Evolutionary conservation across 768 basidiomycete genomes (phyloP), one percentile per base, ranked within the genome.

Genomic region (Dictyophora rubrovolvata): DNA sequence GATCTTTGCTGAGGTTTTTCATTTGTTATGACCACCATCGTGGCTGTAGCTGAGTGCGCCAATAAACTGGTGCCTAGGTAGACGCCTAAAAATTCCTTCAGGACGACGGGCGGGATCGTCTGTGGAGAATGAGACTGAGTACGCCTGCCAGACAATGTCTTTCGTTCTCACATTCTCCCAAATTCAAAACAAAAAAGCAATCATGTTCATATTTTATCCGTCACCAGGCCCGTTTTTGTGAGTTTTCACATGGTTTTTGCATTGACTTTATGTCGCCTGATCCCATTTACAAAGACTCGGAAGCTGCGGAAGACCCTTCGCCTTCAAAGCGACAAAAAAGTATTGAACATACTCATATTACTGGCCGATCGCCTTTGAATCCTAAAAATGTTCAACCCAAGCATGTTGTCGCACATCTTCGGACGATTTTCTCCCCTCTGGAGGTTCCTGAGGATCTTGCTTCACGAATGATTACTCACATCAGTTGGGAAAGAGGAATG

Each of bases 381-480:
- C 56, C 61, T 57, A 53, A 12, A 49, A 63, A 47, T 53, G 33
- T 42, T 49, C 55, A 14, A 35, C 18, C 57, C 28, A 42, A 60
- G 46, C 60, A 63, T 21, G 64, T 61, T n/a, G 69, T 77, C 23
- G 72, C 77, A 35, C 85, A 91, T 68, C 74, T 89, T 37, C 76
- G 82, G 64, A 72, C 75, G 35, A 72, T 87, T 55, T 89, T 89
- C 63, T 70, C 79, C 4, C 79, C 84, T 14, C 73, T 92, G 52
- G 72, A 79, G 53, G 92, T 93, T 69, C 81, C 86, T 12, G 74
- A 76, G 5, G 85, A 87, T 63, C 74, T 90, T 50, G 85, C 87
- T 8, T 76, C 77, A 63, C 81, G 89, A 60, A 77, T 89, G 62
- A 73, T 92, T 63, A 93, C 90, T 2, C 90, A 93, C 67, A 76